phyloP scores from a whole-genome alignment of 208 protist species.

The Hexamita inflata region DNA sequence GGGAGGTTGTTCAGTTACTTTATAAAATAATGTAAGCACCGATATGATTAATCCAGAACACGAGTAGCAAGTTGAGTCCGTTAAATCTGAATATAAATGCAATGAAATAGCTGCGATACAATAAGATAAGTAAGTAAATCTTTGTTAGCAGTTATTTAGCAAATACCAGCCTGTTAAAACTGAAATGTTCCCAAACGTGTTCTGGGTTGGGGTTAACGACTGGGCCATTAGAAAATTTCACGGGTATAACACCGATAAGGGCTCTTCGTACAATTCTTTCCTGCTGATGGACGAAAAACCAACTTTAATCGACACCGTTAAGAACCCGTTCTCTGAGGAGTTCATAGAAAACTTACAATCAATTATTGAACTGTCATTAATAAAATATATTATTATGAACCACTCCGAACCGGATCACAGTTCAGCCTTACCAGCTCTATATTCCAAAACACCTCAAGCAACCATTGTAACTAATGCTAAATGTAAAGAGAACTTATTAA shows the following conservation, averaged over 20 bases:
- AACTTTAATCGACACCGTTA: conserved; percentile 22
- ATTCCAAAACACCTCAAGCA: neutral
- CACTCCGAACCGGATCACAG: conserved; percentile 9
- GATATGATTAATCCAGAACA: too few species aligned
- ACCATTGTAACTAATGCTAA: neutral
- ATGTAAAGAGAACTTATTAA: conserved; percentile 6
- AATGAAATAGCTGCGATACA: too few species aligned
- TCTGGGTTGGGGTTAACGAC: conserved; percentile 10
- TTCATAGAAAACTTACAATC: neutral
- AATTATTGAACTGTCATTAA: neutral
- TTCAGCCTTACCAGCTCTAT: neutral
- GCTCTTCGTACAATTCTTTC: conserved; percentile 12
- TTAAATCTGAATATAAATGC: too few species aligned
- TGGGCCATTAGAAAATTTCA: conserved; percentile 11
- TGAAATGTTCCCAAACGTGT: conserved; percentile 7
- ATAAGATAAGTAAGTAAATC: too few species aligned
- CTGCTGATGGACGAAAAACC: conserved; percentile 3
- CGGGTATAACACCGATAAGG: conserved; percentile 14
- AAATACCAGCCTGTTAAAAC: too few species aligned
- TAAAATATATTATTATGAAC: conserved; percentile 18
- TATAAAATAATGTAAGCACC: too few species aligned
- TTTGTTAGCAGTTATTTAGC: too few species aligned
- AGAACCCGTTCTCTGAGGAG: neutral
- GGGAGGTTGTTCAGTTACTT: too few species aligned
- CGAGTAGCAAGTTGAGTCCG: too few species aligned